Evolutionary conservation across 768 basidiomycete species (phyloP), one percentile per base, ranked within the genome.

Genomic region (Mycena rosella): DNA sequence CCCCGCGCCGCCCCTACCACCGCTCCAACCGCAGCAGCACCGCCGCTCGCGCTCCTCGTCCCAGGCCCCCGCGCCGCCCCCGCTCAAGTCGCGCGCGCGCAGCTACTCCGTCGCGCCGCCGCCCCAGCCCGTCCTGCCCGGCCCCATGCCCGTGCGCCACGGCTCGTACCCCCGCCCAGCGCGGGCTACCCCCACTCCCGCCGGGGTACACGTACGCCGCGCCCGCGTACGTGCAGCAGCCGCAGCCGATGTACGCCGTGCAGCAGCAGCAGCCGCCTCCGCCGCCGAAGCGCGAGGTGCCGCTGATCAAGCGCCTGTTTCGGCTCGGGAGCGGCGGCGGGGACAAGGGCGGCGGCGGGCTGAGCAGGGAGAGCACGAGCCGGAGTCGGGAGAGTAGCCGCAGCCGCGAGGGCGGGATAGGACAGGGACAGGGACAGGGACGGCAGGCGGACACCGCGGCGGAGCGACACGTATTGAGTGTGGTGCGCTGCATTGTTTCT

Each of bases 231-330:
- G 47, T 11, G 32, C 32, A 34, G 32, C 32, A 34, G 32, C 32
- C 32, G 32, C 32, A 34, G 32, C 32, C 32, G 32, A 34, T 34
- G 32, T 15, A 15, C 7, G 14, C 7, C 14, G n/a, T n/a, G n/a
- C n/a, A n/a, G n/a, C n/a, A n/a, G n/a, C n/a, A n/a, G n/a, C n/a
- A n/a, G n/a, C n/a, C n/a, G n/a, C n/a, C n/a, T n/a, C 26, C 26
- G 38, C 52, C 47, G 15, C 47, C 63, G n/a, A 36, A 38, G 51
- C 17, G 20, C 26, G 64, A 65, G 42, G 64, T 58, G 27, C 51
- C 64, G 57, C n/a, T 65, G 57, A 8, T 65, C 9, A 65, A 65
- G 18, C 18, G 64, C 15, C 40, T 65, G 56, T 65, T 65, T 59
- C 57, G 64, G 42, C 59, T 65, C 26, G 64, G 57, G 0, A 51